Percentiles rank a stretch among this genome's conserved stretches.
phyloP scores from a whole-genome alignment of 352 stramenopile species.

The Pythium grandisporangium region DNA sequence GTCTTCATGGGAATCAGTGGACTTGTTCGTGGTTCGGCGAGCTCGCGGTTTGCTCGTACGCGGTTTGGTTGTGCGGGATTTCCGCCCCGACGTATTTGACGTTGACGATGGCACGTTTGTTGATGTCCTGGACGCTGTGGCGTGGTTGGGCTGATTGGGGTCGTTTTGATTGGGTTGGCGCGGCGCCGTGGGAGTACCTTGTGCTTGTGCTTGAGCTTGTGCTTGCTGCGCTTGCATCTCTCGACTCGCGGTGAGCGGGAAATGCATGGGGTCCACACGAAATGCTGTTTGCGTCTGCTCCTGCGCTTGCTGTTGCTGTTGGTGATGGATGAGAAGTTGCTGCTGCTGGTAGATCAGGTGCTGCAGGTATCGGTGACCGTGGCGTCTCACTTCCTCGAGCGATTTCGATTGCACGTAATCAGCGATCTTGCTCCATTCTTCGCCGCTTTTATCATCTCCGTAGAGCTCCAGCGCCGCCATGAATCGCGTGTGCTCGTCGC shows the following conservation, averaged over 20 bases:
- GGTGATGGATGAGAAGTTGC: not conserved
- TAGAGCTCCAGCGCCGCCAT: conserved; percentile 74
- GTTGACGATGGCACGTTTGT: no score
- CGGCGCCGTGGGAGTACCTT: no score
- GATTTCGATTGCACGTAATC: conserved; percentile 60
- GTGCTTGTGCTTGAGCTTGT: no score
- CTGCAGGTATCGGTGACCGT: conserved; percentile 68
- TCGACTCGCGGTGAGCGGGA: not conserved
- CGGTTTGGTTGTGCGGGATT: no score
- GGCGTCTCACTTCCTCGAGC: conserved; percentile 50
- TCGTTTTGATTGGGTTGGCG: conserved; percentile 34
- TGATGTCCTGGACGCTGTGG: not conserved
- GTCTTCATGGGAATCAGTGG: no score
- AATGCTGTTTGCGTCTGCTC: not conserved
- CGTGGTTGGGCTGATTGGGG: conserved; percentile 19
- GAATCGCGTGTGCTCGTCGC: conserved; percentile 70
- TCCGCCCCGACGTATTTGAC: no score
- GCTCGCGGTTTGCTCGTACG: no score
- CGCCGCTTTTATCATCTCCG: conserved; percentile 29
- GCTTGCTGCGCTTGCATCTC: no score
- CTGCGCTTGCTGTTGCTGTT: conserved; percentile 2
- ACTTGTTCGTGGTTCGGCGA: no score
- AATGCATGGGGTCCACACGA: not conserved
- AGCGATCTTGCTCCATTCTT: conserved; percentile 68
- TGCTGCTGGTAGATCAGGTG: conserved; percentile 38